Percentiles rank a stretch among this genome's conserved stretches.
These are phyloP conservation scores for Golubevia sp. DNA, from an alignment of 1,284 basidiomycete species.

Conservation along the genomic window DNA sequence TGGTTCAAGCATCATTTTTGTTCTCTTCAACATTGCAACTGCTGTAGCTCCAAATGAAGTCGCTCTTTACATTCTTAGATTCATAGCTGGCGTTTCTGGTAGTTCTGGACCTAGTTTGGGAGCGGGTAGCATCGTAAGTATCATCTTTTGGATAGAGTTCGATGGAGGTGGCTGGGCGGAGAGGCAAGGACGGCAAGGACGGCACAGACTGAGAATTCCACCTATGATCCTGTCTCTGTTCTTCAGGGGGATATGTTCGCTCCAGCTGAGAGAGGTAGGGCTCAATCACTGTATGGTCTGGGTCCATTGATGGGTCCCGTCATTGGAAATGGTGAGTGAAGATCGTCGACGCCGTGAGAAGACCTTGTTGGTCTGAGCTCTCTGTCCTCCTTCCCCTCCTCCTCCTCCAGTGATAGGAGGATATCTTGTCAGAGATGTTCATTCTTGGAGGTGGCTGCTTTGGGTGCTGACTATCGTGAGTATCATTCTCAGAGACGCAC, in stretches of 20 bases:
- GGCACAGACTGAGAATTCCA: too few relatives aligned
- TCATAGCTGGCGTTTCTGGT: slow-evolving; percentile 40
- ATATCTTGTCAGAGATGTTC: slow-evolving; percentile 24
- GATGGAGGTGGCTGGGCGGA: background rate
- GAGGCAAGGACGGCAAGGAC: background rate
- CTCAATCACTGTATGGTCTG: slow-evolving; percentile 35
- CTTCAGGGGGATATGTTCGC: slow-evolving; percentile 42
- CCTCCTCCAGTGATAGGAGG: slow-evolving; percentile 24
- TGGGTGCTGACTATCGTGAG: slow-evolving; percentile 33
- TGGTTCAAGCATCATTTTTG: slow-evolving; percentile 42
- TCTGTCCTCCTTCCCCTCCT: too few relatives aligned
- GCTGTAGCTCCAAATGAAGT: slow-evolving; percentile 53
- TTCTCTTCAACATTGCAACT: slow-evolving; percentile 58
- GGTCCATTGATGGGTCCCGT: slow-evolving; percentile 47
- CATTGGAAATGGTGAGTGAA: slow-evolving; percentile 15
- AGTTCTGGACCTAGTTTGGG: slow-evolving; percentile 42
- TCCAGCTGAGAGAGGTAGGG: slow-evolving; percentile 32
- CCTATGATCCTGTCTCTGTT: background rate
- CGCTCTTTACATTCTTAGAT: slow-evolving; percentile 33
- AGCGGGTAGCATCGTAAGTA: slow-evolving; percentile 32
- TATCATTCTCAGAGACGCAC: too few relatives aligned
- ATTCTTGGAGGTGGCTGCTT: slow-evolving; percentile 40
- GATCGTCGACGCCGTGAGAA: too few relatives aligned
- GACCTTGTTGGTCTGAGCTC: too few relatives aligned
- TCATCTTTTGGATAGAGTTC: background rate